phyloP scores from a whole-genome alignment of 2,329 filamentous ascomycete species.

The Colletotrichum falcatum region DNA sequence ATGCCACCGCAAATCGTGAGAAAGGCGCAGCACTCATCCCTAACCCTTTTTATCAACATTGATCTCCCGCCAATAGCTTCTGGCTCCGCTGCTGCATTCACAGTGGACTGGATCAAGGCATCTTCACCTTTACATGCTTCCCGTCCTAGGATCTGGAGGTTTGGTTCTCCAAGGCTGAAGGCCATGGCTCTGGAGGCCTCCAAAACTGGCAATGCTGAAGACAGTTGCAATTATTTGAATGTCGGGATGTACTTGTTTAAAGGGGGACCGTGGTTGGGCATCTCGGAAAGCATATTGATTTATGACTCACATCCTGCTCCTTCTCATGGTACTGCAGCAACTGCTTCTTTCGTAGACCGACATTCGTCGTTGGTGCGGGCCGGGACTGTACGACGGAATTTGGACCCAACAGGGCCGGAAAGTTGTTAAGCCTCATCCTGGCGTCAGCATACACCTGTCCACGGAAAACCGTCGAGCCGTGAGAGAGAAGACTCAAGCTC shows the following conservation, averaged over 20 bases:
- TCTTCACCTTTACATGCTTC: slow-evolving; percentile 43
- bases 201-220: neutral
- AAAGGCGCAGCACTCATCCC: slow-evolving; percentile 52
- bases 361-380: neutral
- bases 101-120: slow-evolving; percentile 48
- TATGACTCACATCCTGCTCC: rapidly evolving
- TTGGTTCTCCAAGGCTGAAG: slow-evolving; percentile 45
- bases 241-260: neutral
- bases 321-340: neutral
- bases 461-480: neutral
- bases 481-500: neutral
- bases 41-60: slow-evolving; percentile 42
- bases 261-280: too few species aligned
- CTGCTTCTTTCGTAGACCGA: too few species aligned
- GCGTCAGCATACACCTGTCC: neutral
- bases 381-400: neutral
- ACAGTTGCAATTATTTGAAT: too few species aligned
- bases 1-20: slow-evolving; percentile 55
- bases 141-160: slow-evolving; percentile 45
- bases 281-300: neutral
- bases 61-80: rapidly evolving
- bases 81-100: slow-evolving; percentile 30
- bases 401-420: slow-evolving; percentile 30
- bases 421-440: neutral
- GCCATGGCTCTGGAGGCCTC: neutral